Base-by-base conservation (phyloP, 208 protist genomes). In the Crithidia acanthocephali region DNA sequence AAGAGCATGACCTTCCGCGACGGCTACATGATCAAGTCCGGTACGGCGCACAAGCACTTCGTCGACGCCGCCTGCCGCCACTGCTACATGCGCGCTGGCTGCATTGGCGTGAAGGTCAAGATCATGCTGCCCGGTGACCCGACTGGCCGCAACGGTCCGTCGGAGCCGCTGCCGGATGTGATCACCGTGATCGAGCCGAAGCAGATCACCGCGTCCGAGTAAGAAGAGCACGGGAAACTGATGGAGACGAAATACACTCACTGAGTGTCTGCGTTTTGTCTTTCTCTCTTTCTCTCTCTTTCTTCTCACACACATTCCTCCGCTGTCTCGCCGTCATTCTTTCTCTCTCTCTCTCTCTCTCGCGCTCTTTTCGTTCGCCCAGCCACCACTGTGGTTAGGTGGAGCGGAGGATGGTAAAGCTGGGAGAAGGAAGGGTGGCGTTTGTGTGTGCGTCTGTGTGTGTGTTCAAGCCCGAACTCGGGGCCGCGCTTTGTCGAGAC, bases 1-100 rank as follows among this genome's bases (percentile, higher is more conserved):
- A 99, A 99, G 93, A 76, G 80, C 68, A 99, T 99, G 98, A 99
- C 99, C 82, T 99, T 99, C 97, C 90, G 88, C 56, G 99, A 99
- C 65, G 99, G 99, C 64, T 99, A 99, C 89, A 99, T 99, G 98
- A 98, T 99, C 87, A 98, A 98, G 81, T 97, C 98, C 58, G 98
- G 98, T 87, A 86, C 98, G 40, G 92, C 97, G 50, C 84, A 88
- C 61, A 93, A 94, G 69, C 62, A 87, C 48, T 99, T 98, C 80
- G 88, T 99, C 22, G 98, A 99, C 86, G 75, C 67, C 63, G 98
- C 98, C 72, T 89, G 94, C 47, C 88, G 98, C 63, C 98, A 99
- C 95, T 98, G 99, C 83, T 86, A 99, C 72, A 84, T 99, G 59
- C 93, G 98, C 62, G 98, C 99, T 81, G 98, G 98, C 86, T 92